Base-by-base conservation (phyloP, 1,284 basidiomycete species). In the Cystobasidiaceae sp. region DNA sequence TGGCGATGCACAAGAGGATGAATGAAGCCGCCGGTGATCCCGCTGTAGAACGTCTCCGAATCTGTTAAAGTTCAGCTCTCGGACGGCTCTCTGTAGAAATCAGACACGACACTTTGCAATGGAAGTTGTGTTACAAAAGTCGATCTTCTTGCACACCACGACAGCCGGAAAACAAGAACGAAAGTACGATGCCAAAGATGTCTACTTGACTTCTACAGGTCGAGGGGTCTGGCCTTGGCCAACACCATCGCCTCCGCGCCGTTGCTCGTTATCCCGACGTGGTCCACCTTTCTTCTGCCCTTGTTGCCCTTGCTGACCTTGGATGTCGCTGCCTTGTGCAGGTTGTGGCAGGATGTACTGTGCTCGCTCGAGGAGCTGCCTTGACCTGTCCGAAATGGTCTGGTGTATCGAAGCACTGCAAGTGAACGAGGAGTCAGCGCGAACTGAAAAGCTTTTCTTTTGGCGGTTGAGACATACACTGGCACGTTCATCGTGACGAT, bases 401-500 rank as follows among this genome's bases (percentile, higher is more conserved):
- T 64, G 61, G 52, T 64, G 61, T 19, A 64, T 56, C n/a, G 52
- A 56, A 5, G 52, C 44, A 34, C 56, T 59, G 56, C 48, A 11
- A 13, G 4, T 8, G 13, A 13, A 34, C n/a, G 30, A 11, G 37
- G 21, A 44, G n/a, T 15, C 25, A 13, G 30, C n/a, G n/a, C n/a
- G n/a, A n/a, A n/a, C n/a, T n/a, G n/a, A n/a, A n/a, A n/a, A n/a
- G n/a, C n/a, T n/a, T 30, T 33, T 5, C n/a, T n/a, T n/a, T n/a
- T n/a, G n/a, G n/a, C n/a, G n/a, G n/a, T n/a, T n/a, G n/a, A n/a
- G n/a, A 17, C 56, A 33, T 49, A 59, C 56, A 49, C 61, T 39
- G 61, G 61, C 28, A 54, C 51, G 43, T 64, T 64, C 61, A 64
- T 64, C 33, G 61, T 64, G 1, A 64, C 61, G 21, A 64, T 56